These are phyloP conservation scores for Pharnaceum exiguum DNA, from an alignment of 148 eudicot genomes.

Conservation along the genomic window DNA sequence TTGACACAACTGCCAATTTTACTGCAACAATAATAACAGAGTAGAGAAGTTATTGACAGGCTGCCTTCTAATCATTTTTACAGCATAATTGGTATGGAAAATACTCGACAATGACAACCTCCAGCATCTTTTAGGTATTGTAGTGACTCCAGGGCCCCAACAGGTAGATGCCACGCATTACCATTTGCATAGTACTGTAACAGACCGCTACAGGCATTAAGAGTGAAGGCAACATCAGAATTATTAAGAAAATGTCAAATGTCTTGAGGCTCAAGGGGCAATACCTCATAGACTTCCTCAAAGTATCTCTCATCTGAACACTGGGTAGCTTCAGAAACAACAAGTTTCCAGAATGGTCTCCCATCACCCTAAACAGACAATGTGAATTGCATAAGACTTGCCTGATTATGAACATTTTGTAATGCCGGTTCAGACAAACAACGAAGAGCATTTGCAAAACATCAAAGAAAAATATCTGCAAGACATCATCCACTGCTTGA, in stretches of 20 bases:
- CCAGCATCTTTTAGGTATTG: constrained; percentile 66
- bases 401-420: not conserved
- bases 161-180: constrained; percentile 88
- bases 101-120: constrained; percentile 53
- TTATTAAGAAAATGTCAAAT: not conserved
- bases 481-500: too few relatives aligned
- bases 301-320: constrained; percentile 67
- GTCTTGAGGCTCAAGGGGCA: not conserved
- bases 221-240: not conserved
- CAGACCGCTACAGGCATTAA: constrained; percentile 13
- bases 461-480: too few relatives aligned
- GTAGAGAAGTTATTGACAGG: not conserved
- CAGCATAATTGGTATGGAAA: constrained; percentile 18
- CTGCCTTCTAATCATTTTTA: not conserved
- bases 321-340: constrained; percentile 94
- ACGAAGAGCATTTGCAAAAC: not conserved
- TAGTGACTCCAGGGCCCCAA: constrained; percentile 74
- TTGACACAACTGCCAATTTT: constrained; percentile 94
- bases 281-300: constrained; percentile 91
- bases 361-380: constrained; percentile 80
- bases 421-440: not conserved
- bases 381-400: constrained; percentile 6
- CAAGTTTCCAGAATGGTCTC: constrained; percentile 89
- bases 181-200: constrained; percentile 89
- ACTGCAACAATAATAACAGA: constrained; percentile 43